These are phyloP conservation scores for Acer yangbiense DNA, from an alignment of 345 rosid genomes.

Conservation along the genomic window DNA sequence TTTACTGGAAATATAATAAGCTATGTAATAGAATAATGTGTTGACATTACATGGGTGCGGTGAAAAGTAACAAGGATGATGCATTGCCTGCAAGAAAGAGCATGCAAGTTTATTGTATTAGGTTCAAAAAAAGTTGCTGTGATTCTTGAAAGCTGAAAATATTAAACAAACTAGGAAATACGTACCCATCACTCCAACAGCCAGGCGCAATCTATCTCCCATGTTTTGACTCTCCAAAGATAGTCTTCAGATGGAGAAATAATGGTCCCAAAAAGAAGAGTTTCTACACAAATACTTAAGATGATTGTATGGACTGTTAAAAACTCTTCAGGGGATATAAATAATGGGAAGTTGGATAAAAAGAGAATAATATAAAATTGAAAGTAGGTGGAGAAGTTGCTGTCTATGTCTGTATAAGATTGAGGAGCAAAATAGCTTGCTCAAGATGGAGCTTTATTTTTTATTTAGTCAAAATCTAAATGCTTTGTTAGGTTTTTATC, in stretches of 20 bases:
- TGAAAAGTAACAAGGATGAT: conserved; percentile 65
- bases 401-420: conserved; percentile 33
- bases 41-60: conserved; percentile 68
- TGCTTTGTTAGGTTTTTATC: not conserved
- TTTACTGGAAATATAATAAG: not conserved
- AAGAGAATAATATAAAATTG: conserved; percentile 28
- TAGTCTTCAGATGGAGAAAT: conserved; percentile 14
- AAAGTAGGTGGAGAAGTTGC: conserved; percentile 21
- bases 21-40: not conserved
- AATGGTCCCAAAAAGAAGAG: conserved; percentile 17
- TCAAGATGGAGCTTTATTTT: conserved; percentile 8
- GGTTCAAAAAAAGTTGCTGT: not conserved
- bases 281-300: not conserved
- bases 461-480: conserved; percentile 14
- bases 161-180: not conserved
- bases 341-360: conserved; percentile 21
- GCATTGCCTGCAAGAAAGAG: conserved; percentile 69
- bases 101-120: conserved; percentile 17
- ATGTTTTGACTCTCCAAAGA: conserved; percentile 32
- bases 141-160: not conserved
- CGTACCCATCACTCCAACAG: conserved; percentile 66
- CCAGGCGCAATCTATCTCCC: conserved; percentile 62
- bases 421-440: conserved; percentile 29
- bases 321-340: conserved; percentile 30
- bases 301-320: conserved; percentile 17